phyloP scores from a whole-genome alignment of 2,329 filamentous ascomycete genomes.

The Aureobasidium lini region DNA sequence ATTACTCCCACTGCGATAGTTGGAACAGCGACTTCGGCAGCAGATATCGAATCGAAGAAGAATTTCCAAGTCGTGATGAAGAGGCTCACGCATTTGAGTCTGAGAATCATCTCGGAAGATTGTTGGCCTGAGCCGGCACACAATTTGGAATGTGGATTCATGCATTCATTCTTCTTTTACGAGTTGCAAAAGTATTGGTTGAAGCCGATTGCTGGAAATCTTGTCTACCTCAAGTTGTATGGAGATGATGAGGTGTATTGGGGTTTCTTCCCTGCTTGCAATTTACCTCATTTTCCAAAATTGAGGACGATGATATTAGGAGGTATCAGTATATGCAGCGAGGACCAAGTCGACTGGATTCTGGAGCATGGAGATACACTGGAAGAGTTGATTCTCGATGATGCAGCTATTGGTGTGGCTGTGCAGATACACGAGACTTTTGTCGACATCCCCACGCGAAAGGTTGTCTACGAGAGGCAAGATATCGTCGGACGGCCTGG shows the following conservation, averaged over 20 bases:
- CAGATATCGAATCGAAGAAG: neutral
- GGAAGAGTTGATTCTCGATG: slow-evolving; percentile 35
- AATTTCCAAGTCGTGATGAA: slow-evolving; percentile 18
- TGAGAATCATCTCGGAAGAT: slow-evolving; percentile 19
- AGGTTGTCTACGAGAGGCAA: neutral
- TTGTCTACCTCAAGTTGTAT: slow-evolving; percentile 34
- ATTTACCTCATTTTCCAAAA: slow-evolving; percentile 33
- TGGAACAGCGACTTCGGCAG: neutral
- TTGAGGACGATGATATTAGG: slow-evolving; percentile 36
- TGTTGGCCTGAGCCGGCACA: slow-evolving; percentile 15
- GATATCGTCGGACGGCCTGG: neutral
- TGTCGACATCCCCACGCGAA: neutral
- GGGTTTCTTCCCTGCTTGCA: slow-evolving; percentile 34
- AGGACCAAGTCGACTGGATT: slow-evolving; percentile 43
- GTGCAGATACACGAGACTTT: neutral
- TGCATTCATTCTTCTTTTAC: slow-evolving; percentile 19
- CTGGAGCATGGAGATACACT: slow-evolving; percentile 32
- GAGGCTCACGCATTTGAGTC: slow-evolving; percentile 17
- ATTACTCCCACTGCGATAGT: slow-evolving; percentile 7
- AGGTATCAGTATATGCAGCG: slow-evolving; percentile 36
- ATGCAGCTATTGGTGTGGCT: slow-evolving; percentile 25
- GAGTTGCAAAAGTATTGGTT: slow-evolving; percentile 21
- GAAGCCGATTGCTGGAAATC: slow-evolving; percentile 17
- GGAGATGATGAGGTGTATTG: slow-evolving; percentile 27
- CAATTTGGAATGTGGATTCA: slow-evolving; percentile 11